Evolutionary conservation across 2,329 filamentous ascomycete genomes (phyloP), one percentile per base, ranked within the genome.

Genomic region (Fusarium bactridioides): DNA sequence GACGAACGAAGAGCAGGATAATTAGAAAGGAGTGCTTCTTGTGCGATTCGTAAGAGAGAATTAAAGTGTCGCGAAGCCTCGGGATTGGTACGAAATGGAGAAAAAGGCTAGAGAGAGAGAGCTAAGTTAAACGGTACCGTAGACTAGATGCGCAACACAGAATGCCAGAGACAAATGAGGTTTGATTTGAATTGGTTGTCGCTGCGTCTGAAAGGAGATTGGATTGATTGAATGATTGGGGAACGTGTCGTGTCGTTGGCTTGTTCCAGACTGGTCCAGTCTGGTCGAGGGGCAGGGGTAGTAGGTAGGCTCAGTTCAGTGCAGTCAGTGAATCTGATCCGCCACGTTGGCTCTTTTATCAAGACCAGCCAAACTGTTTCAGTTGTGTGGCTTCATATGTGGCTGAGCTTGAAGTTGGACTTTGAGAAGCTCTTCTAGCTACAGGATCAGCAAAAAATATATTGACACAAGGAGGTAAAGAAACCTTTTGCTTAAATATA

Each of bases 161-260:
- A 75, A 75, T 75, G 67, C 72, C 67, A 70, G 71, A 76, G 69
- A 75, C 72, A 68, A 74, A 75, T 64, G 75, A 77, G 67, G 69
- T 67, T 71, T 76, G 66, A 62, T 69, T 58, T 53, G 64, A 51
- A 51, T 68, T 55, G 64, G 73, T 60, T 62, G 55, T 74, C 57
- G 54, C 60, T 74, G 57, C 55, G 65, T 64, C 65, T 74, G 69
- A 76, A 76, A 77, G 73, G 75, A 67, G 75, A 65, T 71, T 67
- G 54, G 60, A 68, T 41, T 47, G 25, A 48, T 35, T 67, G 63
- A 61, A 61, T 48, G 55, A 57, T 48, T 58, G 63, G 64, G 71
- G 64, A 48, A 70, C 69, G 67, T 71, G 66, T 67, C 54, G 55
- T 74, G 61, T 67, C 57, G 61, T 73, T 76, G 64, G 61, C 74